Percentiles rank a stretch among this genome's conserved stretches.
Evolutionary conservation across 2,329 filamentous ascomycete genomes (phyloP).

Genomic region (Aspergillus sp.): DNA sequence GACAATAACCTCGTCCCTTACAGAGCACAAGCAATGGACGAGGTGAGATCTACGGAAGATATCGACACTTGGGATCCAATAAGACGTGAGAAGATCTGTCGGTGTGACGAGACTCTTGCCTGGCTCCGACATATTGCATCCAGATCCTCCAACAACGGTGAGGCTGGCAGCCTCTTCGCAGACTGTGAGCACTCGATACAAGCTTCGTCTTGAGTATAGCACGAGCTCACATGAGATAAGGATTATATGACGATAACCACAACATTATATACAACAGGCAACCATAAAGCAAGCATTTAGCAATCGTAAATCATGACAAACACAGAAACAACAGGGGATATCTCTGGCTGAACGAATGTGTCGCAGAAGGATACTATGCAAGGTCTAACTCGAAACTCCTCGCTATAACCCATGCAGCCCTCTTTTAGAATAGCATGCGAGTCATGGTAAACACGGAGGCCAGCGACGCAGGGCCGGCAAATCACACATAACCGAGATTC

Average conservation of each 20-base stretch:
- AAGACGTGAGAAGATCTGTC: not conserved
- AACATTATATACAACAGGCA: not conserved
- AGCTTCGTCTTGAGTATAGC: not conserved
- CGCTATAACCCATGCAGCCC: not conserved
- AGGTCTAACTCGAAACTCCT: not conserved
- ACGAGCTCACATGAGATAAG: not conserved
- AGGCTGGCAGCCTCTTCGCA: conserved; percentile 2
- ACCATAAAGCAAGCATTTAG: not conserved
- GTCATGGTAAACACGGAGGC: not conserved
- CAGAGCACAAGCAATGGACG: too few species aligned
- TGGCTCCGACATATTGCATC: too few species aligned
- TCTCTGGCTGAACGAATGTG: not conserved
- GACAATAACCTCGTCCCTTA: too few species aligned
- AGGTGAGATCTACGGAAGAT: too few species aligned
- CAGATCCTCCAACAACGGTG: conserved; percentile 1
- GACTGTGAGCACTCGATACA: not conserved
- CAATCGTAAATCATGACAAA: not conserved
- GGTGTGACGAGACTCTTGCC: not conserved
- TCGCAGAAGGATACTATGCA: not conserved
- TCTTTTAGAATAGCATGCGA: not conserved
- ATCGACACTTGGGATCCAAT: too few species aligned
- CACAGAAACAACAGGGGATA: not conserved
- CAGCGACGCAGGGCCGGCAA: not conserved
- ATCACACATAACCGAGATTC: conserved; percentile 19
- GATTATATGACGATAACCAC: not conserved